Base-by-base conservation (phyloP, 176 grass and related monocot genomes). In the Raddia distichophylla region DNA sequence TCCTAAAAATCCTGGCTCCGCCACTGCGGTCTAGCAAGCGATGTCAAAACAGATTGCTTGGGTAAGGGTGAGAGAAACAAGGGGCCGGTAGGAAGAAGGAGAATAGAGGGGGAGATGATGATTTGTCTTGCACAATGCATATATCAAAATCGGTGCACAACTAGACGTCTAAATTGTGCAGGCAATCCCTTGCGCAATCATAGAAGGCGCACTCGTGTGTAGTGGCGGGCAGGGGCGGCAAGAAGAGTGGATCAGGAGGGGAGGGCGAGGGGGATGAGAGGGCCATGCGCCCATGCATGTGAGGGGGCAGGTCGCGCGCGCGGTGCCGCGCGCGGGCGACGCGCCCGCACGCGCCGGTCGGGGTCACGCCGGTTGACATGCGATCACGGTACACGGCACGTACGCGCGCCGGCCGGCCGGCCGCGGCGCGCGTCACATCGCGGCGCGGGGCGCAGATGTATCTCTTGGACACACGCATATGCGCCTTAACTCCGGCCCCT, bases 381-480 rank as follows among this genome's bases (percentile, higher is more conserved):
- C 46, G 27, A 27, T 49, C 45, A 2, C n/a, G 59, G n/a, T 27
- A 62, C 57, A 77, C 43, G 74, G 74, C 57, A 17, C 74, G n/a
- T 19, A 42, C 61, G 45, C 45, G 27, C 44, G 19, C 27, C 27
- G 27, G 27, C 27, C 27, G 27, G 27, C 27, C 27, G 27, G 27
- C 27, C 27, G 27, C 27, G 27, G 27, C 27, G 27, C 27, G 76
- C 27, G 76, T 67, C 75, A n/a, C 54, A 9, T 53, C 27, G n/a
- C 33, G 53, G 35, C n/a, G 18, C n/a, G 18, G 3, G 67, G 6
- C 46, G 57, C 20, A 57, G 35, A 77, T 71, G 71, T 71, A 64
- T 83, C 57, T 87, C 57, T 87, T 48, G 80, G 74, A 55, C 74
- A 88, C 68, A 20, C 51, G 80, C 86, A 84, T 84, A 88, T 88